Percentiles rank a stretch among this genome's conserved stretches.
phyloP scores from a whole-genome alignment of 805 yeast genomes.

The Saccharomycopsis capsularis region DNA sequence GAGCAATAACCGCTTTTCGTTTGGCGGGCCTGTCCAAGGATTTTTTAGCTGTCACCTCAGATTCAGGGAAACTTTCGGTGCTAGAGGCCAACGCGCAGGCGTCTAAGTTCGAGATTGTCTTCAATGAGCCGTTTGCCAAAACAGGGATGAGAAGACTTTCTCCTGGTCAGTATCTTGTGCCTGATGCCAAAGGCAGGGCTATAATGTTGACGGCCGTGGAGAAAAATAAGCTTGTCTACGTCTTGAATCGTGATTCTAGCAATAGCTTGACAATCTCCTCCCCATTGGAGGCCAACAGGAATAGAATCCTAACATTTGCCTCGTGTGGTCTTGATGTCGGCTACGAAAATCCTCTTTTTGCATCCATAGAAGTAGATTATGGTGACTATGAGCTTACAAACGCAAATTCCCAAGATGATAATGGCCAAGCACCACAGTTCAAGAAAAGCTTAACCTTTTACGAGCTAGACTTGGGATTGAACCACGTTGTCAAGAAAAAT shows the following conservation, averaged over 20 bases:
- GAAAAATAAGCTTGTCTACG: constrained; percentile 62
- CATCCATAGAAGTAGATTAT: constrained; percentile 63
- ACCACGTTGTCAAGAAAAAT: constrained; percentile 55
- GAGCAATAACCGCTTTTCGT: constrained; percentile 45
- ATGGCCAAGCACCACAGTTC: constrained; percentile 27
- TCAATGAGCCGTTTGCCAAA: constrained; percentile 64
- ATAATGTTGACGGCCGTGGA: constrained; percentile 67
- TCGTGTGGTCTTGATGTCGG: constrained; percentile 64
- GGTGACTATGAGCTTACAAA: constrained; percentile 27
- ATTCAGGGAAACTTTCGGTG: constrained; percentile 65
- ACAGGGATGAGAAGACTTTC: constrained; percentile 67
- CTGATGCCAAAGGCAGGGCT: constrained; percentile 70
- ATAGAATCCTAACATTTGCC: constrained; percentile 44
- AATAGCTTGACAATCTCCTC: constrained; percentile 50
- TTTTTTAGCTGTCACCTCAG: constrained; percentile 61
- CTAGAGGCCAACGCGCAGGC: constrained; percentile 38
- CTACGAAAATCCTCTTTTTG: constrained; percentile 79
- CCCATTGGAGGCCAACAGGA: constrained; percentile 62
- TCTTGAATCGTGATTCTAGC: constrained; percentile 43
- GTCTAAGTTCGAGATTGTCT: constrained; percentile 34
- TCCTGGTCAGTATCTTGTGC: constrained; percentile 67
- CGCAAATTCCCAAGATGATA: constrained; percentile 31
- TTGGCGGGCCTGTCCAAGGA: constrained; percentile 50
- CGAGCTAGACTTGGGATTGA: constrained; percentile 80
- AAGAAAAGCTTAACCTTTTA: constrained; percentile 51